phyloP scores from a whole-genome alignment of 495 filamentous ascomycete species.

The Cudoniella acicularis region DNA sequence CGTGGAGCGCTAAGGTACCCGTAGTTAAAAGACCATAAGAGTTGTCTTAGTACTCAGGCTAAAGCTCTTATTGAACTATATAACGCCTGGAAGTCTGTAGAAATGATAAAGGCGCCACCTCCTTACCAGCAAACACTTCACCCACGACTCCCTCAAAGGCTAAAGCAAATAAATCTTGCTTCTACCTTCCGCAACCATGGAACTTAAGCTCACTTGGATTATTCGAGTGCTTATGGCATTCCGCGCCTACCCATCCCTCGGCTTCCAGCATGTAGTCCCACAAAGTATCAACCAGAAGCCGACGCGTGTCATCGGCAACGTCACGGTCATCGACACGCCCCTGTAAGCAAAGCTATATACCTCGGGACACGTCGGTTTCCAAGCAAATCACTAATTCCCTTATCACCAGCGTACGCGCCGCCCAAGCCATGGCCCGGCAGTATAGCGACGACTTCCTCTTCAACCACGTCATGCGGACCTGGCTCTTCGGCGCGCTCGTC shows the following conservation, averaged over 20 bases:
- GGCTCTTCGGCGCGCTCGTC: constrained; percentile 27
- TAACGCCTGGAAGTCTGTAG: constrained; percentile 5
- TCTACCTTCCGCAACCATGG: constrained; percentile 14
- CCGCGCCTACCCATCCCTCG: constrained; percentile 16
- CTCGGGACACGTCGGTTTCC: neutral
- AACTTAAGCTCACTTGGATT: constrained; percentile 18
- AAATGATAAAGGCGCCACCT: neutral
- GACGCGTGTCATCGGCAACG: constrained; percentile 20
- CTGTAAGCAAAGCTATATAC: constrained; percentile 20
- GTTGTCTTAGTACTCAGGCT: constrained; percentile 7
- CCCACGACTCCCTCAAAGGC: constrained; percentile 9
- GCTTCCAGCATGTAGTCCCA: constrained; percentile 21
- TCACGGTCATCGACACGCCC: constrained; percentile 40
- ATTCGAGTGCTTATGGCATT: constrained; percentile 17
- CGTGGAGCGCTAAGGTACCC: neutral
- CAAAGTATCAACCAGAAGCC: constrained; percentile 20
- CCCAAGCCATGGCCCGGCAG: constrained; percentile 35
- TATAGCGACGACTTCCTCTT: constrained; percentile 31
- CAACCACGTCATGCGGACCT: constrained; percentile 29
- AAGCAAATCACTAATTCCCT: constrained; percentile 16
- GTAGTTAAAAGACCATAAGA: constrained; percentile 7
- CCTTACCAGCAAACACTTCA: constrained; percentile 13
- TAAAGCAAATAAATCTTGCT: constrained; percentile 13
- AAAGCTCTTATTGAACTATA: constrained; percentile 15
- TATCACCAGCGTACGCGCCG: constrained; percentile 29